Evolutionary conservation across 2,329 filamentous ascomycete species (phyloP).

Genomic region (Pseudomassariella vexata): DNA sequence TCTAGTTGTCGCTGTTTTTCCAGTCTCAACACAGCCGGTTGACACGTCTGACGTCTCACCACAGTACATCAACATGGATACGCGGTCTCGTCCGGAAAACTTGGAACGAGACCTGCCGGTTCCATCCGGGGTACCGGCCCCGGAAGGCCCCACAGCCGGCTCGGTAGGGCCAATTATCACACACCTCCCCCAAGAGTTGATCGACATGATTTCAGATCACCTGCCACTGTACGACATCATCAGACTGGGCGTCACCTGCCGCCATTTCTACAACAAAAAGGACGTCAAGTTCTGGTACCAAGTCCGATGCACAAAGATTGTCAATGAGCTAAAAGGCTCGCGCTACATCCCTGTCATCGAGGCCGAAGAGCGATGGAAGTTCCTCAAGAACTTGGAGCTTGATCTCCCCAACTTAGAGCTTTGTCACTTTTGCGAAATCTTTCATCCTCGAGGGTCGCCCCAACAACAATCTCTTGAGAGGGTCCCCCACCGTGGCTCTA

Average conservation of each 20-base stretch:
- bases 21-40: too few relatives aligned
- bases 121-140: too few relatives aligned
- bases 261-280: conserved; percentile 1
- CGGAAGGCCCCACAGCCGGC: too few relatives aligned
- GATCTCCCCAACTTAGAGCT: conserved; percentile 6
- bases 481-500: neutral
- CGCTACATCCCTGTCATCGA: neutral
- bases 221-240: conserved; percentile 7
- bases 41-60: too few relatives aligned
- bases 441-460: conserved; percentile 5
- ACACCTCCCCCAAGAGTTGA: conserved; percentile 7
- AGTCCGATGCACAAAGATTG: neutral
- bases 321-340: conserved; percentile 1
- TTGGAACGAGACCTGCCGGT: too few relatives aligned
- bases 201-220: conserved; percentile 3
- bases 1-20: too few relatives aligned
- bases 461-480: conserved; percentile 5
- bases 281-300: conserved; percentile 2
- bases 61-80: too few relatives aligned
- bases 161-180: too few relatives aligned
- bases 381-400: conserved; percentile 6
- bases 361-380: conserved; percentile 6
- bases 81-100: too few relatives aligned
- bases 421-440: conserved; percentile 9
- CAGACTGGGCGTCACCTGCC: conserved; percentile 5